phyloP scores from a whole-genome alignment of 306 rosid genomes.

The Crataegus laevigata region DNA sequence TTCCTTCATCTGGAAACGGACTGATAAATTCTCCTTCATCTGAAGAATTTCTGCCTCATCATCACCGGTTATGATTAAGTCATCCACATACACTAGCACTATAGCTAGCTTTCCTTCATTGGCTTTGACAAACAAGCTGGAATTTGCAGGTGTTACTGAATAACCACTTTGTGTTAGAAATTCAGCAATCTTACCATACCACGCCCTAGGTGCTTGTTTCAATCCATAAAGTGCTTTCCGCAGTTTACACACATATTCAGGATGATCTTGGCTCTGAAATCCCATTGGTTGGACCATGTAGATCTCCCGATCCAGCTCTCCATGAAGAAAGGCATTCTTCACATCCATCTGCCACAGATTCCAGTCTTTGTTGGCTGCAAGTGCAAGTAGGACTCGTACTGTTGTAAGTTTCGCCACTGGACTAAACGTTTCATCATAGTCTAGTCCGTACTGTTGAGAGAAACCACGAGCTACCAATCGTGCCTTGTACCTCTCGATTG shows the following conservation, averaged over 20 bases:
- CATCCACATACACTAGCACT: not conserved
- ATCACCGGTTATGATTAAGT: not conserved
- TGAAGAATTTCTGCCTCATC: not conserved
- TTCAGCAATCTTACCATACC: not conserved
- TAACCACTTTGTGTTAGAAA: not conserved
- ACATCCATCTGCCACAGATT: no score
- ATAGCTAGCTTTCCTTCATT: not conserved
- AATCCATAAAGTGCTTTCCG: not conserved
- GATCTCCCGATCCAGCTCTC: not conserved
- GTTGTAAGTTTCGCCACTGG: no score
- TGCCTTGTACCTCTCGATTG: no score
- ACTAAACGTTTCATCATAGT: no score
- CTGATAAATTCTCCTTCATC: not conserved
- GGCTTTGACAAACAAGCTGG: not conserved
- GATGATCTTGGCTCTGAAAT: not conserved
- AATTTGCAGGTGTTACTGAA: not conserved
- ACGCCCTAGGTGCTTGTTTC: not conserved
- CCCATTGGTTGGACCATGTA: not conserved
- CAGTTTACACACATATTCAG: not conserved
- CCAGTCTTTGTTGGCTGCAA: not conserved
- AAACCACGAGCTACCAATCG: no score
- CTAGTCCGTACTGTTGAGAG: no score
- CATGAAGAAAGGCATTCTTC: not conserved
- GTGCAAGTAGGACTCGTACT: no score
- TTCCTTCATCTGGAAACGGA: not conserved